Conservation (phyloP, 2,329 filamentous ascomycete species). For the Aspergillus awamori region DNA sequence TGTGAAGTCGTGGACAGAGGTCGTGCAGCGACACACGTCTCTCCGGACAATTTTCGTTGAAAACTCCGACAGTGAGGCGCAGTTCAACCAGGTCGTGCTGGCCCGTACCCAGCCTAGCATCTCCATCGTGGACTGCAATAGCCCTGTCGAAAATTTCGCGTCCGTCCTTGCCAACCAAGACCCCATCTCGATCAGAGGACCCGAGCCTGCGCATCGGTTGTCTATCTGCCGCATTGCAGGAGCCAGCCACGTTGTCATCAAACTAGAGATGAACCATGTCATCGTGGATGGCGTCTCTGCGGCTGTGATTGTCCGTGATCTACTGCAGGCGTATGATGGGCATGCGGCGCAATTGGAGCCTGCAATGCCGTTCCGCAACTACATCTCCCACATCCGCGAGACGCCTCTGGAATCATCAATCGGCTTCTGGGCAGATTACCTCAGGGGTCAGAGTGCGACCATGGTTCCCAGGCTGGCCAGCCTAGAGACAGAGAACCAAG, state of each 20-base stretch:
- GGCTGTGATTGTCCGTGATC: conserved; percentile 11
- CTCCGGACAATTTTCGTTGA: conserved; percentile 21
- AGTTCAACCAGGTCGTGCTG: conserved; percentile 14
- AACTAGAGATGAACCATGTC: conserved; percentile 22
- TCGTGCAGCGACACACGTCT: conserved; percentile 17
- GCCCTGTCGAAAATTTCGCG: neutral
- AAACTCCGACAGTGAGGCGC: neutral
- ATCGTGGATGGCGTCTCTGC: conserved; percentile 21
- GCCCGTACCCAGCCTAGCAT: neutral
- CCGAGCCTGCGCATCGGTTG: conserved; percentile 1
- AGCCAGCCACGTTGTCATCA: conserved; percentile 9
- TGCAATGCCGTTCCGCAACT: neutral
- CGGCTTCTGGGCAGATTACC: neutral
- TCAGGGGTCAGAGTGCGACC: neutral
- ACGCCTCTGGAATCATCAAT: neutral
- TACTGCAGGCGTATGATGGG: conserved; percentile 13
- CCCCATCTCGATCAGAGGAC: neutral
- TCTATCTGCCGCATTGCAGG: neutral
- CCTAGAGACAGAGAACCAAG: neutral
- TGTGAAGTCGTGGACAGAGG: conserved; percentile 14
- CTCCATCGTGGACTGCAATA: neutral
- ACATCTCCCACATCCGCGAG: neutral
- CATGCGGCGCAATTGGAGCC: neutral
- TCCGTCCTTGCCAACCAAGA: neutral
- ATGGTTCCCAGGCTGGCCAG: neutral